Percentiles rank a stretch among this genome's conserved stretches.
Evolutionary conservation across 345 rosid genomes (phyloP).

Genomic region (Pugionium cornutum): DNA sequence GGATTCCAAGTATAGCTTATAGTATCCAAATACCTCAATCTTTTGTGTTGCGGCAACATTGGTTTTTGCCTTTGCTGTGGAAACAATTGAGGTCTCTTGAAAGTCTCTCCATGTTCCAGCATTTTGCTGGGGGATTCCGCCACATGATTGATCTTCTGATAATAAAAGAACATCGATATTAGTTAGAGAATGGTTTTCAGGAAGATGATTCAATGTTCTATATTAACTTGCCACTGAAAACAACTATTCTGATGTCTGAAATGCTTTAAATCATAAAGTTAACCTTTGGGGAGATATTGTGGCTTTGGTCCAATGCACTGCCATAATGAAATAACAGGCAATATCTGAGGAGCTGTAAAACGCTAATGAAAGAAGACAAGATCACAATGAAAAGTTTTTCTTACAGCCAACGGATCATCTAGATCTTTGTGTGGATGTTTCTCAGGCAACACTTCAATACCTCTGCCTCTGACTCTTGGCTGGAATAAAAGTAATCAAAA

Average conservation of each 20-base stretch:
- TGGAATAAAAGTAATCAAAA: constrained; percentile 20
- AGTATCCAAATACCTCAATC: constrained; percentile 31
- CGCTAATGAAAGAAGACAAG: constrained; percentile 3
- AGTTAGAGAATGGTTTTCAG: constrained; percentile 8
- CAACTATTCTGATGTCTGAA: constrained; percentile 11
- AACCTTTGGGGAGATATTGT: constrained; percentile 51
- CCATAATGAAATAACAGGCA: constrained; percentile 39
- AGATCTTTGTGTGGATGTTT: constrained; percentile 36
- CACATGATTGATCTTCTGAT: constrained; percentile 22
- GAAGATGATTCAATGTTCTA: not conserved
- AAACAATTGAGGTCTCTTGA: constrained; percentile 11
- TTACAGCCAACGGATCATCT: constrained; percentile 47
- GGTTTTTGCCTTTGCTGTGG: constrained; percentile 16
- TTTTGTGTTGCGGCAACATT: constrained; percentile 28
- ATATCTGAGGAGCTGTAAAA: constrained; percentile 2
- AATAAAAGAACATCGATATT: constrained; percentile 9
- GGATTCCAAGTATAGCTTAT: constrained; percentile 14
- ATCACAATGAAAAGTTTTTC: constrained; percentile 12
- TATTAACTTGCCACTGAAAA: constrained; percentile 9
- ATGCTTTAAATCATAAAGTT: constrained; percentile 33
- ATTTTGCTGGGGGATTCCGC: constrained; percentile 9
- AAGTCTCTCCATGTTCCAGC: constrained; percentile 30
- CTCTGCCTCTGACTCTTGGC: constrained; percentile 33
- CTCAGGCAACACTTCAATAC: constrained; percentile 41
- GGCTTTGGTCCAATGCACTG: constrained; percentile 48